Evolutionary conservation across 2,329 filamentous ascomycete genomes (phyloP).

Genomic region (Hypoxylon sp.): DNA sequence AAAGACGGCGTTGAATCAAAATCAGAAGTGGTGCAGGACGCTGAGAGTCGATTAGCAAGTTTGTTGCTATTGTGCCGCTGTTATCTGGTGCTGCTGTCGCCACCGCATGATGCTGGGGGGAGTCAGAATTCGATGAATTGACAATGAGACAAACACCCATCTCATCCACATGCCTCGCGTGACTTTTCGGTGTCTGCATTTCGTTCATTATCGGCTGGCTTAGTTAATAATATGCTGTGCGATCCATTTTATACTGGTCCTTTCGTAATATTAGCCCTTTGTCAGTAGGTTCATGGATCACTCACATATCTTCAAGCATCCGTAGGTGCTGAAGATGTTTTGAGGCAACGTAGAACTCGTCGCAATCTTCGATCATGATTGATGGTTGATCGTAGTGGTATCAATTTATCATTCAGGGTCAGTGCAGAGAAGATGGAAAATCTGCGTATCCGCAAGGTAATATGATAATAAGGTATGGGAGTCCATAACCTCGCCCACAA

Average conservation of each 20-base stretch:
- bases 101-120: slow-evolving; percentile 13
- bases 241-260: background rate
- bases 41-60: slow-evolving; percentile 9
- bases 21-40: background rate
- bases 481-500: background rate
- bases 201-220: background rate
- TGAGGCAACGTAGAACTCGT: background rate
- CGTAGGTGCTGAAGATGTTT: background rate
- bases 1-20: slow-evolving; percentile 12
- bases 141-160: slow-evolving; percentile 16
- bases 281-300: background rate
- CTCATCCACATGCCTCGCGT: background rate
- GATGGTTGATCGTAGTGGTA: background rate
- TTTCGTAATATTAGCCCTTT: background rate
- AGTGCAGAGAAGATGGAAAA: background rate
- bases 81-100: slow-evolving; percentile 12
- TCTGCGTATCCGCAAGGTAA: background rate
- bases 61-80: background rate
- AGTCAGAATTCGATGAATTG: slow-evolving; percentile 32
- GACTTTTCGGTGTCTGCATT: background rate
- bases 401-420: background rate
- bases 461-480: background rate
- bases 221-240: background rate
- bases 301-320: background rate
- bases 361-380: background rate